Evolutionary conservation across 148 eudicot species (phyloP), one percentile per base, ranked within the genome.

Genomic region (Camellia lanceoleosa): DNA sequence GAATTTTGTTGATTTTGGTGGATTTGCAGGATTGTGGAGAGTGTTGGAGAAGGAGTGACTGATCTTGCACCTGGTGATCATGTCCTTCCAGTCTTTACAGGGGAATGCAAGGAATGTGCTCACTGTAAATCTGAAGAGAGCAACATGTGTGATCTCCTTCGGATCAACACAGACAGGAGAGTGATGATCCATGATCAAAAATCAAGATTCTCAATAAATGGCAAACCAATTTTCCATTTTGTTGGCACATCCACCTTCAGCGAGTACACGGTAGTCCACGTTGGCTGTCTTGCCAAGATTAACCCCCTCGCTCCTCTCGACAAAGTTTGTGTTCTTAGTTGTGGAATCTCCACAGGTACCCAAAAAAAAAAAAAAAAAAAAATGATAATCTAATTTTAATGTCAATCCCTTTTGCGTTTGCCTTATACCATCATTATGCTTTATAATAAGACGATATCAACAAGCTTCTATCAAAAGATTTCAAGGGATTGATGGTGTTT

Each of bases 61-160:
- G 88, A 86, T 52, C 67, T 86, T 44, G 80, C 52, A 15, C 86
- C 84, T 61, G 88, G 88, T 56, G 88, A 86, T 66, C 82, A 78
- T 30, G 86, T 81, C 10, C 73, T 86, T 18, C 88, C 88, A 19
- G 84, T 79, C 56, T 83, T 83, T 75, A 62, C 84, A 0, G 84
- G 81, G 13, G 84, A 86, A 6, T 86, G 88, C 56, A 83, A 81
- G 47, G 86, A 83, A 52, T 86, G 88, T 64, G 47, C 58, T 6
- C 86, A 86, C 54, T 86, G 88, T 80, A 81, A 78, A 59, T 86
- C 84, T 0, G 75, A 79, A 55, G 84, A 83, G 58, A 83, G 88
- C 82, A 83, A 86, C 19, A 70, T 86, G 77, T 86, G 88, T 52
- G 78, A 80, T 65, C 78, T 74, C n/a, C 68, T 83, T 2, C 73